Evolutionary conservation across 371 early-diverging fungal species (phyloP), one percentile per base, ranked within the genome.

Genomic region (Antonospora locustae): DNA sequence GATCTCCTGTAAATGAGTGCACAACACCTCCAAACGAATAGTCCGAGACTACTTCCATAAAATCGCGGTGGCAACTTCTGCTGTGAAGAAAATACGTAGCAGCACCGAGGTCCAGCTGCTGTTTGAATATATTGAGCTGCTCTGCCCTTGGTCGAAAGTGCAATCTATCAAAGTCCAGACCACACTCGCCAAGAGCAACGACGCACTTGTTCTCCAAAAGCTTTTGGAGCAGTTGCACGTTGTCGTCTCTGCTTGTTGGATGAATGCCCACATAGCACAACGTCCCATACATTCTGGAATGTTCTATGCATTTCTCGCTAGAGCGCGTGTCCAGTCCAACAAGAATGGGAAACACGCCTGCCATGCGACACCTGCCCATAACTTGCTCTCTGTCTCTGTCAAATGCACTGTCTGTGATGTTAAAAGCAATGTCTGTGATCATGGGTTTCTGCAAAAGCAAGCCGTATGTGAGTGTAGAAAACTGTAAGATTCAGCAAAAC

Each of bases 1-100:
- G 12, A 0, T 79, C 71, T 0, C 89, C 90, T 2, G 85, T 86
- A 66, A 88, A 90, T 0, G 86, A 87, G 63, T 95, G 96, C 17
- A 92, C 87, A 1, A 92, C 88, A 22, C 91, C 94, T 17, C 47
- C 39, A 12, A 65, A 41, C 14, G 1, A 11, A 17, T 69, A 65
- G 34, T 68, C 57, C 38, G 16, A n/a, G 22, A 76, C 30, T 12
- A 77, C 54, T 16, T 66, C 65, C 17, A 70, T 50, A 61, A 79
- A 78, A 46, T 76, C 72, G 22, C 65, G 49, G 40, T 71, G 67
- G 12, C 75, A 71, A 29, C 66, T 47, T 30, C 80, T 68, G 38
- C 67, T 71, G 52, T 80, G 80, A 25, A 79, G 64, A 53, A 80
- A 76, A 50, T 67, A 74, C 14, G 62, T 56, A 7, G 54, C 23